A percentile compares a stretch with the other conserved stretches of the same genome.
Conservation (phyloP, 768 basidiomycete species). For the Podaxis carcinomalis region DNA sequence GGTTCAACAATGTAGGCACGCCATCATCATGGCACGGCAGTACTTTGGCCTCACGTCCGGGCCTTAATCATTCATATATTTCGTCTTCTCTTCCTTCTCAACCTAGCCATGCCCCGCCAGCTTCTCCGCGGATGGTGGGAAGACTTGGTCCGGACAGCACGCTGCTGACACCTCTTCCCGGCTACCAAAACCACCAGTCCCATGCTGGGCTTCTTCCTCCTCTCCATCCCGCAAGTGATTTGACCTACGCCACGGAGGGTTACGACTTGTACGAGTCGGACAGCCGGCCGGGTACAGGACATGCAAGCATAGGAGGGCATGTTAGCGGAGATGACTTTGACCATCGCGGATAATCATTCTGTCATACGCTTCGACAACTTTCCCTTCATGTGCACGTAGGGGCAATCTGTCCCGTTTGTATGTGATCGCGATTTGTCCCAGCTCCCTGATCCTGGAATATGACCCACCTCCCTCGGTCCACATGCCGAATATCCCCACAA, state of each 20-base stretch:
- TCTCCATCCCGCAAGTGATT: conserved; percentile 27
- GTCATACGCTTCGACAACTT: neutral
- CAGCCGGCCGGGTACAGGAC: conserved; percentile 37
- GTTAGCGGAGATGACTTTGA: conserved; percentile 29
- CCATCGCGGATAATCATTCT: conserved; percentile 13
- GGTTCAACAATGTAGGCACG: conserved; percentile 11
- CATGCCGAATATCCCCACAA: neutral
- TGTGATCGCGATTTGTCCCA: neutral
- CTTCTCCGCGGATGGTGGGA: conserved; percentile 26
- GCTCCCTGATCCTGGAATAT: conserved; percentile 3
- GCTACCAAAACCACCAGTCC: conserved; percentile 43
- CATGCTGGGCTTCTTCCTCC: conserved; percentile 17
- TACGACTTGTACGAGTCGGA: conserved; percentile 39
- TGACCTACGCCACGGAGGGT: conserved; percentile 22
- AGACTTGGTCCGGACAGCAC: conserved; percentile 64
- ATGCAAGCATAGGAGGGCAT: conserved; percentile 28
- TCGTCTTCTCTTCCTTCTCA: conserved; percentile 17
- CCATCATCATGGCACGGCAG: conserved; percentile 12
- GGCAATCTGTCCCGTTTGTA: neutral
- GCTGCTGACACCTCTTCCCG: conserved; percentile 65
- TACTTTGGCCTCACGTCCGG: conserved; percentile 6
- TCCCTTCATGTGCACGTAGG: neutral
- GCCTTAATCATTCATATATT: conserved; percentile 6
- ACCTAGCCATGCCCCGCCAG: conserved; percentile 24
- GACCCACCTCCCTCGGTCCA: conserved; percentile 1